Conservation (phyloP, 1,284 basidiomycete species). For the Cutaneotrichosporon sp. region DNA sequence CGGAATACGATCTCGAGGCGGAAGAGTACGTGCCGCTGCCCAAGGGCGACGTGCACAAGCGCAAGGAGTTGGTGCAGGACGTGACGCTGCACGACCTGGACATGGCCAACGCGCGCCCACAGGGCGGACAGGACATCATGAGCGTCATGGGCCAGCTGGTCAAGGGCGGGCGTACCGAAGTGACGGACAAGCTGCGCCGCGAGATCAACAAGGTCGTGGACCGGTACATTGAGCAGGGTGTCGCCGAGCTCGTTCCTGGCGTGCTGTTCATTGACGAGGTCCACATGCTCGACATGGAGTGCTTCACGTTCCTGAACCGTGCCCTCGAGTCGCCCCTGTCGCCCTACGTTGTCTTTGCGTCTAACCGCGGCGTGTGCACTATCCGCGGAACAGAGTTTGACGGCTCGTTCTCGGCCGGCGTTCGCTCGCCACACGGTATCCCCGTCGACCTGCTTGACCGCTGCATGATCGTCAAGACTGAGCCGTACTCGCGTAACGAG, state of each 20-base stretch:
- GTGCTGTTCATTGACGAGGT: conserved; percentile 99
- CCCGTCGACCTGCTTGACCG: conserved; percentile 91
- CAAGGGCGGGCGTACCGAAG: conserved; percentile 88
- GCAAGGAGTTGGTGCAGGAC: conserved; percentile 95
- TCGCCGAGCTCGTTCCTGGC: conserved; percentile 94
- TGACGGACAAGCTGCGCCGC: conserved; percentile 89
- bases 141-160: conserved; percentile 96
- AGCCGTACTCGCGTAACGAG: conserved; percentile 75
- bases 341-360: conserved; percentile 93
- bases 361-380: conserved; percentile 85
- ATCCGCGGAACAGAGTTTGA: conserved; percentile 76
- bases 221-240: conserved; percentile 94
- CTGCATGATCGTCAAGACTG: conserved; percentile 94
- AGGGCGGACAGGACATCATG: conserved; percentile 94
- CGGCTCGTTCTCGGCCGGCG: conserved; percentile 56
- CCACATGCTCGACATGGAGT: conserved; percentile 99
- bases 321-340: conserved; percentile 93
- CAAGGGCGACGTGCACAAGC: conserved; percentile 97
- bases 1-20: conserved; percentile 96
- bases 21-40: conserved; percentile 97
- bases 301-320: conserved; percentile 96
- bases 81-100: conserved; percentile 95
- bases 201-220: conserved; percentile 99
- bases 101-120: conserved; percentile 89
- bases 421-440: conserved; percentile 87